Conservation (phyloP, 2,329 filamentous ascomycete genomes). For the Aschersonia sp. region DNA sequence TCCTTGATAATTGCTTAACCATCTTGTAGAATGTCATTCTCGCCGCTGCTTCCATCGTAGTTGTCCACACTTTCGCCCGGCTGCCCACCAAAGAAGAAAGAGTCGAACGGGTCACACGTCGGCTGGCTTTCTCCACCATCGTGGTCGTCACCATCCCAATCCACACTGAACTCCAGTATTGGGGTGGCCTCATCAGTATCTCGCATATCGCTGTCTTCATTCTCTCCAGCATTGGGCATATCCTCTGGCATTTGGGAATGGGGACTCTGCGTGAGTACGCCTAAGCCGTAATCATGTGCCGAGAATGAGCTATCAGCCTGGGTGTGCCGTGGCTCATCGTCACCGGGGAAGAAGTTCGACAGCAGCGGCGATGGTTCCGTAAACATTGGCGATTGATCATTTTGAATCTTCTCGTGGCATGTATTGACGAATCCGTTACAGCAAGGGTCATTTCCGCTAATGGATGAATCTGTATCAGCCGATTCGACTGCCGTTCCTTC, state of each 20-base stretch:
- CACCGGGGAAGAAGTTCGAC: too few relatives aligned
- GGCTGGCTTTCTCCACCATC: conserved; percentile 48
- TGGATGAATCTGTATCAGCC: too few relatives aligned
- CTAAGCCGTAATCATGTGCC: too few relatives aligned
- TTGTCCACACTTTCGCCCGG: conserved; percentile 14
- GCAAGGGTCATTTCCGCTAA: too few relatives aligned
- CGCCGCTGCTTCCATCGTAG: conserved; percentile 10
- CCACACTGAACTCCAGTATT: conserved; percentile 53
- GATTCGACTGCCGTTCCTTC: too few relatives aligned
- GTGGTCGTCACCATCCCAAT: conserved; percentile 47
- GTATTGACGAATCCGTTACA: too few relatives aligned
- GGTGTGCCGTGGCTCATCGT: too few relatives aligned
- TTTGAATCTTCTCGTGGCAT: too few relatives aligned
- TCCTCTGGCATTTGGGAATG: conserved; percentile 39
- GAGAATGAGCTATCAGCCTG: too few relatives aligned
- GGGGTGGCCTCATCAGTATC: conserved; percentile 32
- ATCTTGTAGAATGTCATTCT: neutral
- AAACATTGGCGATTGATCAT: too few relatives aligned
- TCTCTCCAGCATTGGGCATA: conserved; percentile 27
- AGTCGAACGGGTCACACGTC: conserved; percentile 51
- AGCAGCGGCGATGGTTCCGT: too few relatives aligned
- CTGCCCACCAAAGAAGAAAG: conserved; percentile 55
- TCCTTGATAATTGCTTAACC: too few relatives aligned
- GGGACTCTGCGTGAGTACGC: neutral
- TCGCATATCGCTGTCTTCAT: conserved; percentile 16